Evolutionary conservation across 305 asterid species (phyloP).

Genomic region (Fraxinus latifolia): DNA sequence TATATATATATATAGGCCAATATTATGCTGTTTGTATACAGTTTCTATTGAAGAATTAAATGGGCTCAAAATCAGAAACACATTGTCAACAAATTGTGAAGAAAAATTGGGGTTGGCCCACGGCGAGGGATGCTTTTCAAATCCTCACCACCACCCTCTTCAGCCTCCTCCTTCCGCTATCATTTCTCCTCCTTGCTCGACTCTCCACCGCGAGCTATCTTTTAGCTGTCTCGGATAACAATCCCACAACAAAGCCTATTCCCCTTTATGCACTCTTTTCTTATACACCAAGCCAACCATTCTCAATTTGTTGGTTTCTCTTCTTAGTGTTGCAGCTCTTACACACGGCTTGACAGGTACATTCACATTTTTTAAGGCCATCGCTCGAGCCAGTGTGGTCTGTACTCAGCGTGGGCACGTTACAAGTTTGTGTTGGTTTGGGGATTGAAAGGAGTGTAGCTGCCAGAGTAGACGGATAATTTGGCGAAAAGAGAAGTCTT

Average conservation of each 20-base stretch:
- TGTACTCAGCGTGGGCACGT: slow-evolving; percentile 48
- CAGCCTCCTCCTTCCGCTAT: slow-evolving; percentile 74
- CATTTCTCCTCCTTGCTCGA: slow-evolving; percentile 72
- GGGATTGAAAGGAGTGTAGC: slow-evolving; percentile 76
- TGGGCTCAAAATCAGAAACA: background rate
- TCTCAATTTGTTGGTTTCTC: slow-evolving; percentile 41
- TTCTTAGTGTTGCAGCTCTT: slow-evolving; percentile 39
- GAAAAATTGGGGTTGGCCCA: background rate
- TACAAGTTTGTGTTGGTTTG: slow-evolving; percentile 56
- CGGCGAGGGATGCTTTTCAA: slow-evolving; percentile 31
- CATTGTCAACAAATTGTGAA: background rate
- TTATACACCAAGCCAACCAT: slow-evolving; percentile 38
- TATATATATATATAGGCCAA: too few species aligned
- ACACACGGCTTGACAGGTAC: slow-evolving; percentile 36
- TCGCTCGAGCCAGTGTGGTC: background rate
- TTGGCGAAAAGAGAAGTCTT: slow-evolving; percentile 30
- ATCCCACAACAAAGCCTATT: slow-evolving; percentile 8
- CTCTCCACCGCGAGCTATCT: slow-evolving; percentile 57
- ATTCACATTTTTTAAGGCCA: slow-evolving; percentile 10
- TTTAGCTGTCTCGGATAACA: slow-evolving; percentile 24
- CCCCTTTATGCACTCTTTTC: slow-evolving; percentile 32
- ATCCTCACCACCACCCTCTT: slow-evolving; percentile 52
- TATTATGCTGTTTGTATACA: too few species aligned
- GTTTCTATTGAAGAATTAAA: too few species aligned
- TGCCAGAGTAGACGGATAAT: slow-evolving; percentile 47